Base-by-base conservation (phyloP, 2,329 filamentous ascomycete genomes). In the Fusarium pseudograminearum region DNA sequence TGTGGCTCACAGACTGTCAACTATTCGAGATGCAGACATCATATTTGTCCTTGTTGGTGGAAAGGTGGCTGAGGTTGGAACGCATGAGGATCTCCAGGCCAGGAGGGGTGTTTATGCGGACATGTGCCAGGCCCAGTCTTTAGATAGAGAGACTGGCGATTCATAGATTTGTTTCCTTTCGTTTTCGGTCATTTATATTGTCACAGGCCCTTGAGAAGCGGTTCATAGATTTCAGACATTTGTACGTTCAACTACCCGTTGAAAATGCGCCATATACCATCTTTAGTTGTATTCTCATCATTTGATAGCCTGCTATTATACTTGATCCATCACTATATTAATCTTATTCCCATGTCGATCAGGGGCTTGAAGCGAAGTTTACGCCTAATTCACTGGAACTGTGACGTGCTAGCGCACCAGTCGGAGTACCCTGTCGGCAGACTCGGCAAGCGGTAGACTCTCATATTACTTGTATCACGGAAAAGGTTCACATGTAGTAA, bases 31-130 rank as follows among this genome's bases (percentile, higher is more conserved):
- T 53, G 88, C 89, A 0, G 87, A 91, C 68, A 83, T 86, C 50
- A 91, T 91, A 47, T 78, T 90, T n/a, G 88, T 91, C 7, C 79
- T 91, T 65, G 80, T 85, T 4, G 79, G 84, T 57, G 89, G 89
- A 0, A 75, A 80, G 40, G 82, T 88, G 5, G 78, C 87, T 8
- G 88, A 91, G 75, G 79, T 85, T 69, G 89, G 89, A 1, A 86
- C 83, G 1, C 87, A 91, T 58, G 81, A 86, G 8, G 82, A 87
- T 44, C 79, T 91, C 3, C 77, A 90, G n/a, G 73, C 77, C 82
- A 60, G 33, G 30, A 40, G 57, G 16, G 66, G 66, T 40, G 57
- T 67, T 24, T 70, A 70, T 54, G 46, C 67, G 8, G 67, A 70
- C 16, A 70, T 70, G 67, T 70, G 66, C 28, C 45, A 56, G 44